phyloP scores from a whole-genome alignment of 2,329 filamentous ascomycete species.

The Paecilomyces fulvus region DNA sequence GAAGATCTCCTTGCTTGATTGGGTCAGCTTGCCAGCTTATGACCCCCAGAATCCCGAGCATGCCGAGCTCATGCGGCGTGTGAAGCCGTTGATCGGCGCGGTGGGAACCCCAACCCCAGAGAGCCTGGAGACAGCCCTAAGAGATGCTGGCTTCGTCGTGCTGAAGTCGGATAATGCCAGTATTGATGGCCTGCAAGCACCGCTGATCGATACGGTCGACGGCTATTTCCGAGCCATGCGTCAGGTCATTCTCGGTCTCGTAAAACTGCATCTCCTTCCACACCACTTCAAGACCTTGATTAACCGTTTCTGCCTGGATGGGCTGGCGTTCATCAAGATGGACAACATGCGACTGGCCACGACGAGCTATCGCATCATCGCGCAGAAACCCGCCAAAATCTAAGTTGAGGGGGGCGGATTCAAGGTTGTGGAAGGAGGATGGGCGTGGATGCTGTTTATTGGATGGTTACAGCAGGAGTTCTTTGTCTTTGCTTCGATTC shows the following conservation, averaged over 20 bases:
- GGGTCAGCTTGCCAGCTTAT: conserved; percentile 45
- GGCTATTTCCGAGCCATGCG: conserved; percentile 46
- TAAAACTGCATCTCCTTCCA: conserved; percentile 41
- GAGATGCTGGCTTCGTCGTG: conserved; percentile 41
- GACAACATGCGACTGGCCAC: conserved; percentile 45
- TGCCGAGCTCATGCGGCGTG: conserved; percentile 44
- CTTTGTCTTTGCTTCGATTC: background rate
- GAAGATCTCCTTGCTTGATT: conserved; percentile 44
- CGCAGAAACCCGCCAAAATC: conserved; percentile 33
- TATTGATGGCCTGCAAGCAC: conserved; percentile 43
- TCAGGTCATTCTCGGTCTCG: conserved; percentile 41
- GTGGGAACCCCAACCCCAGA: conserved; percentile 46
- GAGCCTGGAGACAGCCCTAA: conserved; percentile 39
- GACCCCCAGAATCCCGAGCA: conserved; percentile 41
- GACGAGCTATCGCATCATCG: conserved; percentile 47
- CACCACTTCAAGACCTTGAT: conserved; percentile 47
- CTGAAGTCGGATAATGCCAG: conserved; percentile 45
- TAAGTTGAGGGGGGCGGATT: background rate
- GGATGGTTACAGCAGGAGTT: background rate
- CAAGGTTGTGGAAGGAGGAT: background rate
- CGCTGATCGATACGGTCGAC: conserved; percentile 47
- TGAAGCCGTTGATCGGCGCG: conserved; percentile 48
- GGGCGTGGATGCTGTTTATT: background rate
- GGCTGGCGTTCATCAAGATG: conserved; percentile 49
- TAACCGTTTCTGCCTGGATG: conserved; percentile 46